Conservation (phyloP, 768 basidiomycete species). For the Suillus decipiens region DNA sequence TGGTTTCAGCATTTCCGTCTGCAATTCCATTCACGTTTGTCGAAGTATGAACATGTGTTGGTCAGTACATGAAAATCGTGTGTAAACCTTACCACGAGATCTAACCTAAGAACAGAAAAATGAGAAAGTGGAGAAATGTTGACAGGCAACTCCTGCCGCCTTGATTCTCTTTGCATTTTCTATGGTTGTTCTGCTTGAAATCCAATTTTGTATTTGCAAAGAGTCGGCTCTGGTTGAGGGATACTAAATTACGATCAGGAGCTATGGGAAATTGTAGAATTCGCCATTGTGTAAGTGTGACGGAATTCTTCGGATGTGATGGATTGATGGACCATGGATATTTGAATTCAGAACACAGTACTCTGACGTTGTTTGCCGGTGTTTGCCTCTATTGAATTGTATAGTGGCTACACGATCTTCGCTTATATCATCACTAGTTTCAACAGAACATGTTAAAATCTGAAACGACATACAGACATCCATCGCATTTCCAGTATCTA, state of each 20-base stretch:
- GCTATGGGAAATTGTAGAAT: slow-evolving; percentile 3
- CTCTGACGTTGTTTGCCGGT: no score
- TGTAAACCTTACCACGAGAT: slow-evolving; percentile 70
- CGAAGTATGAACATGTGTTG: slow-evolving; percentile 90
- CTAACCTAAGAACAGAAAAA: slow-evolving; percentile 91
- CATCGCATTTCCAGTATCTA: no score
- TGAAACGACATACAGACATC: no score
- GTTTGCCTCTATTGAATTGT: no score
- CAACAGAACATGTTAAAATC: no score
- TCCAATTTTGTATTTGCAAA: slow-evolving; percentile 96
- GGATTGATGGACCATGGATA: no score
- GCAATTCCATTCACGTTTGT: slow-evolving; percentile 89
- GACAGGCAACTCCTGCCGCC: slow-evolving; percentile 50
- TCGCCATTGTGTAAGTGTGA: neutral
- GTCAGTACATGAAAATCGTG: slow-evolving; percentile 76
- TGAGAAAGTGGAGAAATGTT: slow-evolving; percentile 85
- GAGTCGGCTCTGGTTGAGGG: slow-evolving; percentile 68
- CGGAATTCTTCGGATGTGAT: neutral
- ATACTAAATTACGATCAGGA: slow-evolving; percentile 72
- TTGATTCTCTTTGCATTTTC: slow-evolving; percentile 25
- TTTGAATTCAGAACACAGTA: no score
- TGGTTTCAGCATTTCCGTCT: slow-evolving; percentile 93
- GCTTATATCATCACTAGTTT: no score
- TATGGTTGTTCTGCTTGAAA: slow-evolving; percentile 72
- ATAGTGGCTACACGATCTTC: no score